Evolutionary conservation across 1,284 basidiomycete species (phyloP).

Genomic region (Rhodotorula sp.): DNA sequence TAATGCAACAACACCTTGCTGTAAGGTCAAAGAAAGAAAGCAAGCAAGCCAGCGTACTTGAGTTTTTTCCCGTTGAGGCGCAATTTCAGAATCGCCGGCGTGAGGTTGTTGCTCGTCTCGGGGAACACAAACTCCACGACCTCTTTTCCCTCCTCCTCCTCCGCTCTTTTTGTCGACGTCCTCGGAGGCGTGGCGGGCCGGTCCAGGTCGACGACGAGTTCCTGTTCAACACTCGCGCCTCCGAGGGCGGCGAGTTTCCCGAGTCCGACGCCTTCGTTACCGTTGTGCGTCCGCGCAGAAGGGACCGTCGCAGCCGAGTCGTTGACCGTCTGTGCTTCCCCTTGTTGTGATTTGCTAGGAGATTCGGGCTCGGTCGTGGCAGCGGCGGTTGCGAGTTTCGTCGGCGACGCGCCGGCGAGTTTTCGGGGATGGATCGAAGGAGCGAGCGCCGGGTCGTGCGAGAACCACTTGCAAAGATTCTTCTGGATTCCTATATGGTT

Average conservation of each 20-base stretch:
- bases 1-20: too few species aligned
- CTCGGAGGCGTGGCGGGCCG: constrained; percentile 28
- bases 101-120: constrained; percentile 63
- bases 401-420: constrained; percentile 11
- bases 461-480: constrained; percentile 37
- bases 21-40: background rate
- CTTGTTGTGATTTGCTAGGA: constrained; percentile 26
- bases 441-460: constrained; percentile 38
- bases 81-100: constrained; percentile 61
- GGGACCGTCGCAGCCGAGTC: constrained; percentile 1
- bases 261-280: constrained; percentile 10
- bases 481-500: constrained; percentile 34
- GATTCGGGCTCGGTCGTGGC: constrained; percentile 24
- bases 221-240: constrained; percentile 8
- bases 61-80: constrained; percentile 74
- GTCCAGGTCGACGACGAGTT: constrained; percentile 21
- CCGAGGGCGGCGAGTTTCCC: constrained; percentile 24
- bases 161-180: constrained; percentile 36
- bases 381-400: constrained; percentile 6
- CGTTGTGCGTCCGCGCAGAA: constrained; percentile 2
- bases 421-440: constrained; percentile 34
- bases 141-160: too few species aligned
- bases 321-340: constrained; percentile 45
- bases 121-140: constrained; percentile 47
- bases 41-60: constrained; percentile 58